Percentiles rank a stretch among this genome's conserved stretches.
These are phyloP conservation scores for Pyricularia grisea DNA, from an alignment of 2,329 filamentous ascomycete species.

Conservation along the genomic window DNA sequence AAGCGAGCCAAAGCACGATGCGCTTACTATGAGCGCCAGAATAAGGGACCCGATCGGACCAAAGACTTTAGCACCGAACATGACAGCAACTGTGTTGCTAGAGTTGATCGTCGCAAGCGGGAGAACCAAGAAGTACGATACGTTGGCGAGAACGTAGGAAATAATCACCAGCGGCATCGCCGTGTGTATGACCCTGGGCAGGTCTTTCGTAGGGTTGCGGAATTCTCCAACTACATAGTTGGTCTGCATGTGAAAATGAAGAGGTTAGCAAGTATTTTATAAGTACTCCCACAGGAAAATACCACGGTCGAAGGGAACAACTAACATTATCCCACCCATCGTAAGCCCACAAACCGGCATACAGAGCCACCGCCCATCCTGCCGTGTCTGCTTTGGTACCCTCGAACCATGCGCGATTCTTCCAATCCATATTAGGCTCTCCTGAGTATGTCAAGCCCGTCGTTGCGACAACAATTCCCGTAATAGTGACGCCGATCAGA, in stretches of 20 bases:
- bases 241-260: constrained; percentile 43
- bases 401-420: constrained; percentile 78
- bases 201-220: constrained; percentile 78
- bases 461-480: constrained; percentile 78
- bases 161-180: constrained; percentile 91
- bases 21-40: constrained; percentile 80
- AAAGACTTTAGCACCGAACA: constrained; percentile 86
- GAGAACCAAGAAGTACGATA: constrained; percentile 90
- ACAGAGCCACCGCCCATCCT: constrained; percentile 87
- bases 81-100: constrained; percentile 90
- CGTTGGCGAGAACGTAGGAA: constrained; percentile 81
- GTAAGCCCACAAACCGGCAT: constrained; percentile 94
- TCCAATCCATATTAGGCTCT: constrained; percentile 75
- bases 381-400: constrained; percentile 72
- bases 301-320: constrained; percentile 11
- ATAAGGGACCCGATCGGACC: constrained; percentile 73
- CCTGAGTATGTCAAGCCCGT: constrained; percentile 77
- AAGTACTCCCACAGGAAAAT: not conserved
- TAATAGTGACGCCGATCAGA: constrained; percentile 75
- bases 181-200: constrained; percentile 91
- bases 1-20: constrained; percentile 87
- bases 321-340: constrained; percentile 97
- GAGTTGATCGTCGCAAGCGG: constrained; percentile 71
- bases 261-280: constrained; percentile 13
- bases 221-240: constrained; percentile 98